These are phyloP conservation scores for Athelia sp. DNA, from an alignment of 1,284 basidiomycete genomes.

Conservation along the genomic window DNA sequence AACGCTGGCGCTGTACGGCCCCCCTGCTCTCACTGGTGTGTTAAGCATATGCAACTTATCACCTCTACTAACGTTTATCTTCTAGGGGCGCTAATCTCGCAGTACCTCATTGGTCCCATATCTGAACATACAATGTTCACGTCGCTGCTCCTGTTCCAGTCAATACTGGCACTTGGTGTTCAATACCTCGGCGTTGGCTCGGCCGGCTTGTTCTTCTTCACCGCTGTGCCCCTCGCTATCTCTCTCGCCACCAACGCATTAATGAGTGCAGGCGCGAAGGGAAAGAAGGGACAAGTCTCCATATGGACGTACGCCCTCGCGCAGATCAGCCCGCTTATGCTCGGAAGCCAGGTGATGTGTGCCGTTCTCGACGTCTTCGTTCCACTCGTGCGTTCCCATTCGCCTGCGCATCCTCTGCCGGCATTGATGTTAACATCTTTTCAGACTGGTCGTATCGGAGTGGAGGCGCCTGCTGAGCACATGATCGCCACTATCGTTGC, in stretches of 20 bases:
- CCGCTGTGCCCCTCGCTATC: slow-evolving; percentile 46
- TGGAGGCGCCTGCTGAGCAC: slow-evolving; percentile 79
- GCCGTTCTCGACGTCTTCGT: slow-evolving; percentile 87
- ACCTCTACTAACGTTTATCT: too few species aligned
- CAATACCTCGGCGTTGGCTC: slow-evolving; percentile 69
- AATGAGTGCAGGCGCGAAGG: slow-evolving; percentile 12
- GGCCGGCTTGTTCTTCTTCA: slow-evolving; percentile 61
- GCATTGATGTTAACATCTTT: neutral
- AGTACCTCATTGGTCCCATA: slow-evolving; percentile 45
- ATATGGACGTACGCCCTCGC: slow-evolving; percentile 67
- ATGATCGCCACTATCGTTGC: slow-evolving; percentile 81
- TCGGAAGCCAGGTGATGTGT: slow-evolving; percentile 68
- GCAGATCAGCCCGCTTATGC: slow-evolving; percentile 54
- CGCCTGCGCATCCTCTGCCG: neutral
- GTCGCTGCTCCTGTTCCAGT: slow-evolving; percentile 58
- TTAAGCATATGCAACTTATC: too few species aligned
- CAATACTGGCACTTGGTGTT: slow-evolving; percentile 42
- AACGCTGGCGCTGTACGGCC: slow-evolving; percentile 73
- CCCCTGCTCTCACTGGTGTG: slow-evolving; percentile 65
- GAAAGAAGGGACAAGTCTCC: slow-evolving; percentile 33
- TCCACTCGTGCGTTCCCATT: slow-evolving; percentile 61
- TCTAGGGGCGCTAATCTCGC: slow-evolving; percentile 51
- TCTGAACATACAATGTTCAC: slow-evolving; percentile 61
- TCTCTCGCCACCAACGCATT: slow-evolving; percentile 50
- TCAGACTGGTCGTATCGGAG: slow-evolving; percentile 73